Evolutionary conservation across 805 yeast genomes (phyloP).

Genomic region (Zygotorulaspora chibaensis): DNA sequence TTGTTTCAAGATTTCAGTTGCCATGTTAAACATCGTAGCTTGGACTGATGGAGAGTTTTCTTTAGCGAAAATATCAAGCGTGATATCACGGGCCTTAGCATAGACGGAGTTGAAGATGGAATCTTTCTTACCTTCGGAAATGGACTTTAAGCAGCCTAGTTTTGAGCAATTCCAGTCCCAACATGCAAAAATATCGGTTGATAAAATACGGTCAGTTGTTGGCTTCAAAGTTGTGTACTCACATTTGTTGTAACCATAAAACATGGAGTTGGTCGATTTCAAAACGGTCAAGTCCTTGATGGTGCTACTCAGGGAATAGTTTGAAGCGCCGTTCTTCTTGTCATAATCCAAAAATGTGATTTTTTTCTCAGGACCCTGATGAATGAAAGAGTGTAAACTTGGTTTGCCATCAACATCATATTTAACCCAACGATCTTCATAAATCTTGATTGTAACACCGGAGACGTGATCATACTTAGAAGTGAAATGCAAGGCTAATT

Average conservation of each 20-base stretch:
- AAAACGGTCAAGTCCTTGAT: slow-evolving; percentile 77
- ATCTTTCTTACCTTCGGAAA: slow-evolving; percentile 49
- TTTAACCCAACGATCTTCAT: slow-evolving; percentile 78
- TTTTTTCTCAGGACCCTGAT: slow-evolving; percentile 81
- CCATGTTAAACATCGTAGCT: slow-evolving; percentile 95
- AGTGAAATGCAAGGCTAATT: slow-evolving; percentile 75
- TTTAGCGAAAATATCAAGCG: slow-evolving; percentile 72
- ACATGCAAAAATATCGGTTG: slow-evolving; percentile 75
- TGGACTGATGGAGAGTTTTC: slow-evolving; percentile 94
- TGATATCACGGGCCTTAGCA: slow-evolving; percentile 57
- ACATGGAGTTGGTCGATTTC: slow-evolving; percentile 90
- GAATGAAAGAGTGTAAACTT: slow-evolving; percentile 80
- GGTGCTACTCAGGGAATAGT: slow-evolving; percentile 58
- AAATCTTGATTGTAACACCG: slow-evolving; percentile 62
- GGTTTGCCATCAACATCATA: slow-evolving; percentile 65
- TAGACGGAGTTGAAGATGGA: slow-evolving; percentile 65
- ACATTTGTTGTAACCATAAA: slow-evolving; percentile 79
- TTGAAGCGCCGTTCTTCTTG: slow-evolving; percentile 43
- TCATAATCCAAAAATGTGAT: slow-evolving; percentile 50
- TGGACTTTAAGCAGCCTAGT: slow-evolving; percentile 46
- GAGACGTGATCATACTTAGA: slow-evolving; percentile 71
- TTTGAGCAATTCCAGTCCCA: slow-evolving; percentile 61
- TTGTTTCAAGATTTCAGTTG: slow-evolving; percentile 58
- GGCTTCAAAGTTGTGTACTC: slow-evolving; percentile 87
- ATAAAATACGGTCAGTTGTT: slow-evolving; percentile 76